Conservation (phyloP, 1,139 yeast genomes). For the Debaryomyces sp. region DNA sequence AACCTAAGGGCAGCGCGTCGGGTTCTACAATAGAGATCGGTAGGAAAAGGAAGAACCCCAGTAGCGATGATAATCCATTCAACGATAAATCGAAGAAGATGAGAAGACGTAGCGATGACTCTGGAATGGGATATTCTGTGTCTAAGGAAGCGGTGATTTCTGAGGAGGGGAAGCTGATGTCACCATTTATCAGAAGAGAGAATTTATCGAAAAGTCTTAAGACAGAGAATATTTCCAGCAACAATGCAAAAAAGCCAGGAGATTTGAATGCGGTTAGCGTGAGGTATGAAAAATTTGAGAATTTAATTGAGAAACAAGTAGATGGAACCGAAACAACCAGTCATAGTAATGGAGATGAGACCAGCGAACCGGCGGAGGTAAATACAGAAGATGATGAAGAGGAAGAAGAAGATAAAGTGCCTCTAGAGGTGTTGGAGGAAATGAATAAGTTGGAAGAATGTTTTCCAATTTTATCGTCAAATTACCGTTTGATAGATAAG, state of each 20-base stretch:
- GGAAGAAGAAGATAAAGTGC: conserved; percentile 45
- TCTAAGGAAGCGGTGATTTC: not conserved
- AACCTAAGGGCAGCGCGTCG: conserved; percentile 13
- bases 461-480: conserved; percentile 61
- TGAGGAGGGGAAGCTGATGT: not conserved
- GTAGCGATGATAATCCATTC: conserved; percentile 34
- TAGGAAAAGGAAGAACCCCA: conserved; percentile 16
- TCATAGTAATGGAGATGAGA: conserved; percentile 18
- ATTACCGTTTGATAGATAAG: conserved; percentile 73
- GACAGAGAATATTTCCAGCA: not conserved
- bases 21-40: conserved; percentile 8
- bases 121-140: not conserved
- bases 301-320: not conserved
- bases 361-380: conserved; percentile 17
- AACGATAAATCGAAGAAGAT: conserved; percentile 21
- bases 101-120: not conserved
- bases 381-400: conserved; percentile 14
- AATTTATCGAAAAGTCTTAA: conserved; percentile 11
- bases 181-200: conserved; percentile 13
- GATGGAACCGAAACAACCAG: not conserved
- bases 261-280: not conserved
- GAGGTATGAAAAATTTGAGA: not conserved
- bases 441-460: conserved; percentile 62
- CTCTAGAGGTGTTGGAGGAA: conserved; percentile 63
- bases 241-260: not conserved